Percentiles rank a stretch among this genome's conserved stretches.
Evolutionary conservation across 805 yeast genomes (phyloP).

Genomic region (Yarrowia deformans): DNA sequence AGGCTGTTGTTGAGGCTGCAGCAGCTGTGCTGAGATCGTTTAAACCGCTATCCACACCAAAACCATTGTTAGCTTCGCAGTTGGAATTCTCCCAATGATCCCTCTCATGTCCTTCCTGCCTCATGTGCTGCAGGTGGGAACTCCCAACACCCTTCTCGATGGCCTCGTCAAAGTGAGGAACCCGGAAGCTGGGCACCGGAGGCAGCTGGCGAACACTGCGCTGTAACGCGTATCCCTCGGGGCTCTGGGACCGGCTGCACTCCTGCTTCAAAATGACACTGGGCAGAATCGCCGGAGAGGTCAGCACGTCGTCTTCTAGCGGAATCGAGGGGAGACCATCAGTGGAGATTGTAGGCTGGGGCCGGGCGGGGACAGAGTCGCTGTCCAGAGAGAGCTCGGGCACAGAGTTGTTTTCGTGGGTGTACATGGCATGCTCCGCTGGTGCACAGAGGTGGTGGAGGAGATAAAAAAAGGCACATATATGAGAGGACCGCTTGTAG

Average conservation of each 20-base stretch:
- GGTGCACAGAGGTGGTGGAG: slow-evolving; percentile 5
- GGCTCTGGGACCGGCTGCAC: slow-evolving; percentile 37
- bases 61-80: neutral
- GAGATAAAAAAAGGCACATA: slow-evolving; percentile 33
- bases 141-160: slow-evolving; percentile 6
- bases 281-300: slow-evolving; percentile 29
- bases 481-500: slow-evolving; percentile 1
- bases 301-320: slow-evolving; percentile 10
- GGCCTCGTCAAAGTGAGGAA: slow-evolving; percentile 10
- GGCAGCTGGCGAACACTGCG: slow-evolving; percentile 16
- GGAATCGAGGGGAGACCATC: neutral
- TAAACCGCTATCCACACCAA: neutral
- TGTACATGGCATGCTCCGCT: slow-evolving; percentile 29
- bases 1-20: neutral
- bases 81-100: neutral
- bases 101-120: neutral
- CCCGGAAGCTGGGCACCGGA: slow-evolving; percentile 12
- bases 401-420: slow-evolving; percentile 35
- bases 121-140: slow-evolving; percentile 4
- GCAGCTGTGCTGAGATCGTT: neutral
- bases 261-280: slow-evolving; percentile 35
- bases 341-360: neutral
- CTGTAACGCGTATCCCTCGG: slow-evolving; percentile 35
- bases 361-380: slow-evolving; percentile 3
- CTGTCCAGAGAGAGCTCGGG: slow-evolving; percentile 33